Percentiles rank a stretch among this genome's conserved stretches.
Conservation (phyloP, 257 asterid genomes). For the Marsdenia floribunda region DNA sequence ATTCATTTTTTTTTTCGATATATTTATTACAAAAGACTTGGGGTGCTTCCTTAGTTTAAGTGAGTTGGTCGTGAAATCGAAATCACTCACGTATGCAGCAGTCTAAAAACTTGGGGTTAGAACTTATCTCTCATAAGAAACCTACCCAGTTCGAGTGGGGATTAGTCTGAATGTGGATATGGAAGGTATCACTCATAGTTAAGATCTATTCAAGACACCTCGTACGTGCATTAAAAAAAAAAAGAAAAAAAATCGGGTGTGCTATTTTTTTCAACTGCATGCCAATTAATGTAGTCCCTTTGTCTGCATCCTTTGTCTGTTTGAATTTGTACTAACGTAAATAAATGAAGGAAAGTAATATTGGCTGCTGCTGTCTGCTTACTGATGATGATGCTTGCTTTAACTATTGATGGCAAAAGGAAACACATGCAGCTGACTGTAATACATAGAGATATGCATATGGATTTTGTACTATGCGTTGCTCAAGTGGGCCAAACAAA, state of each 20-base stretch:
- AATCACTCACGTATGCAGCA: no score
- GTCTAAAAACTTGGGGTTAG: no score
- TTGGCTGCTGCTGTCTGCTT: neutral
- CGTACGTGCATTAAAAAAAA: no score
- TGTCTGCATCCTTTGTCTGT: constrained; percentile 10
- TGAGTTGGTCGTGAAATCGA: no score
- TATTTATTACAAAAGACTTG: no score
- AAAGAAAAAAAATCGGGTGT: neutral
- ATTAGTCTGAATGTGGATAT: no score
- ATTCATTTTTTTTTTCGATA: no score
- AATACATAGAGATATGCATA: neutral
- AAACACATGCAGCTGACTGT: constrained; percentile 18
- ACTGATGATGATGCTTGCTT: neutral
- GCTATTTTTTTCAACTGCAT: neutral
- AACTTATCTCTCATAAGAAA: no score
- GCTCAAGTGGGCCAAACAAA: constrained; percentile 5
- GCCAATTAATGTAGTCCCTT: neutral
- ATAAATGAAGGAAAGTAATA: neutral
- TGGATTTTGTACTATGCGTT: neutral
- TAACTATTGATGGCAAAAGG: constrained; percentile 9
- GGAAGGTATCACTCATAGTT: no score
- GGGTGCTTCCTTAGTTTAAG: no score
- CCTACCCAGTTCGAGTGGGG: no score
- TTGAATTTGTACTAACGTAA: neutral
- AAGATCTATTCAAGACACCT: no score